phyloP scores from a whole-genome alignment of 2,329 filamentous ascomycete genomes.

The Hysterium pulicare region DNA sequence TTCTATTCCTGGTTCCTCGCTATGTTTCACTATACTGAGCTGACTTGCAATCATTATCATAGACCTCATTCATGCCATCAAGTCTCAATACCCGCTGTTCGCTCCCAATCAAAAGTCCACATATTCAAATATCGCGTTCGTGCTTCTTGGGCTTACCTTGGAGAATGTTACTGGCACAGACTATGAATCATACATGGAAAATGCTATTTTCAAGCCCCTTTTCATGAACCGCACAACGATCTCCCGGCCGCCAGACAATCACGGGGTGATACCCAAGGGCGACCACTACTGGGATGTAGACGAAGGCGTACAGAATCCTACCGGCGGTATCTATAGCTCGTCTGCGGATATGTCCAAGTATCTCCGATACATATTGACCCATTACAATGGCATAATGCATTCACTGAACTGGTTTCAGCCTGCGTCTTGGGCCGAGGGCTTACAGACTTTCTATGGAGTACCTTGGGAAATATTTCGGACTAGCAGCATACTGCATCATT shows the following conservation, averaged over 20 bases:
- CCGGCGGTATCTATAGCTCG: constrained; percentile 44
- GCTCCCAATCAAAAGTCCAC: constrained; percentile 42
- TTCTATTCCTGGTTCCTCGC: not conserved
- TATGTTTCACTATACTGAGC: not conserved
- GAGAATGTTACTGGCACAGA: constrained; percentile 34
- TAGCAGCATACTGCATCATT: constrained; percentile 35
- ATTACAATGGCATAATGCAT: constrained; percentile 41
- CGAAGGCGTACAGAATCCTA: constrained; percentile 41
- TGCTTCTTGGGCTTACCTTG: constrained; percentile 41
- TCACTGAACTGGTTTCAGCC: constrained; percentile 46
- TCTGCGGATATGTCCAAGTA: constrained; percentile 42
- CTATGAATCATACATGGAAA: constrained; percentile 38
- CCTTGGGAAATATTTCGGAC: constrained; percentile 49
- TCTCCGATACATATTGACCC: constrained; percentile 41
- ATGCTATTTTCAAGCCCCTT: constrained; percentile 39
- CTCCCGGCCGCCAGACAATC: constrained; percentile 26
- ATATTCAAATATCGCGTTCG: constrained; percentile 42
- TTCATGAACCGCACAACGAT: constrained; percentile 29
- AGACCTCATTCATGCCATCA: constrained; percentile 31
- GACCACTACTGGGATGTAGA: constrained; percentile 42
- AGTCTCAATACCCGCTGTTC: constrained; percentile 33
- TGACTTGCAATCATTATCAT: no score
- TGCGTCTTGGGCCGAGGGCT: constrained; percentile 33
- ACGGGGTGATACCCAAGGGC: constrained; percentile 38
- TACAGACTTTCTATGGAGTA: constrained; percentile 44